Percentiles rank a stretch among this genome's conserved stretches.
These are phyloP conservation scores for Ophiostoma sp. DNA, from an alignment of 2,329 filamentous ascomycete species.

Conservation along the genomic window DNA sequence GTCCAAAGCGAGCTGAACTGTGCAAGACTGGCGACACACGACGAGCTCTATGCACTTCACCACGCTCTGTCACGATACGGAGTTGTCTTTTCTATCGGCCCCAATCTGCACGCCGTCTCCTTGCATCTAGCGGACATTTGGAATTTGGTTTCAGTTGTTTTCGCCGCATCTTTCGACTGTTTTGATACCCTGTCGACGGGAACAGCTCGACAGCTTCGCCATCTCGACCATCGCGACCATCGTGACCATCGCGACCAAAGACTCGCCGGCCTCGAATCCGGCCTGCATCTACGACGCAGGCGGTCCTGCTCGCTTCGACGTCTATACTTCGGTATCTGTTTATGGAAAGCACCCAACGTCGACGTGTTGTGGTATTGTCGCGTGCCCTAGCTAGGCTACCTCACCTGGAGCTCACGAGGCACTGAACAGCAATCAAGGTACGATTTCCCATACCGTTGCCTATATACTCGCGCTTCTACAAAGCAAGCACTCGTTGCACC, in stretches of 20 bases:
- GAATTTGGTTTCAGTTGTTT: neutral
- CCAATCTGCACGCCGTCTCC: neutral
- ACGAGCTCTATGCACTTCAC: neutral
- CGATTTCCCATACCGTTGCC: neutral
- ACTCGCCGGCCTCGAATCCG: neutral
- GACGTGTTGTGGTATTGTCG: constrained; percentile 1
- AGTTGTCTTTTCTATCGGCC: neutral
- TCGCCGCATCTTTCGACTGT: neutral
- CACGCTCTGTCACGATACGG: neutral
- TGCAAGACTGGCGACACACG: constrained; percentile 4
- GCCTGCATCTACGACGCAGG: neutral
- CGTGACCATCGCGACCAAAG: no score
- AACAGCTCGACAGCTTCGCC: neutral
- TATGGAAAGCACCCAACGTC: neutral
- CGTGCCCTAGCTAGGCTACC: neutral
- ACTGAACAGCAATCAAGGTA: neutral
- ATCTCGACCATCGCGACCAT: neutral
- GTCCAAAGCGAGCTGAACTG: neutral
- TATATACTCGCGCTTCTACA: neutral
- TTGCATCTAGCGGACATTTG: neutral
- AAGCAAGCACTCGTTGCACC: neutral
- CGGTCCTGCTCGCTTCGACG: no score
- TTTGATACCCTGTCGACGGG: neutral
- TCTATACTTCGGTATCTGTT: neutral
- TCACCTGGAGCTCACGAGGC: constrained; percentile 1